phyloP scores from a whole-genome alignment of 768 basidiomycete species.

The Dictyophora rubrovolvata region DNA sequence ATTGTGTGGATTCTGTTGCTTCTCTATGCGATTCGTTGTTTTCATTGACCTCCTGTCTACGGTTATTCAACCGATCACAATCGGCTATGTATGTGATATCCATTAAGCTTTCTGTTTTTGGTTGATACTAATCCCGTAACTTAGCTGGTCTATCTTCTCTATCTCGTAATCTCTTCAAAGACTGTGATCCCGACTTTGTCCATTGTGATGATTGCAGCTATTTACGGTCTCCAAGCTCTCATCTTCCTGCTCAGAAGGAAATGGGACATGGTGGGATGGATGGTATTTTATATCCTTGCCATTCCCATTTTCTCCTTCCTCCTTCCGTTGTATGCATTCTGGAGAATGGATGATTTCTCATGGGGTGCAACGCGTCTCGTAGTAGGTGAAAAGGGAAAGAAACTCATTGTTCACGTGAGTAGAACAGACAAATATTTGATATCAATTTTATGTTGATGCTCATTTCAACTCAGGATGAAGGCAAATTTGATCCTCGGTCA shows the following conservation, averaged over 20 bases:
- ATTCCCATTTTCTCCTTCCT: constrained; percentile 91
- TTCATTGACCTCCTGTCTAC: constrained; percentile 93
- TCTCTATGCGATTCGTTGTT: constrained; percentile 98
- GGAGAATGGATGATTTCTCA: constrained; percentile 96
- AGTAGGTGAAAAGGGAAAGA: constrained; percentile 90
- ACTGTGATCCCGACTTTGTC: constrained; percentile 70
- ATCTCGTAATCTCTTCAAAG: constrained; percentile 57
- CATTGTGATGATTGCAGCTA: constrained; percentile 84
- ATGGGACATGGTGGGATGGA: constrained; percentile 99
- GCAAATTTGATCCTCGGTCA: constrained; percentile 87
- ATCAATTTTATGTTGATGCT: constrained; percentile 5
- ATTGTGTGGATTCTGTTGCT: constrained; percentile 95
- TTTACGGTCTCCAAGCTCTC: constrained; percentile 89
- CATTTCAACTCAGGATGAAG: constrained; percentile 65
- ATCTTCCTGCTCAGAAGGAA: constrained; percentile 89
- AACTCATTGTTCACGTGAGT: constrained; percentile 86
- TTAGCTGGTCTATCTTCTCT: constrained; percentile 82
- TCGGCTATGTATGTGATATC: constrained; percentile 70
- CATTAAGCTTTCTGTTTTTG: not conserved
- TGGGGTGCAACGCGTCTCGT: constrained; percentile 93
- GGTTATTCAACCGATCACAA: constrained; percentile 73
- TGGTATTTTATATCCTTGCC: constrained; percentile 91
- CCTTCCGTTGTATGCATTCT: constrained; percentile 92
- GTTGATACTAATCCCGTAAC: constrained; percentile 12
- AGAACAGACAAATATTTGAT: not conserved